These are phyloP conservation scores for Colletotrichum aenigma DNA, from an alignment of 2,329 filamentous ascomycete species.

Conservation along the genomic window DNA sequence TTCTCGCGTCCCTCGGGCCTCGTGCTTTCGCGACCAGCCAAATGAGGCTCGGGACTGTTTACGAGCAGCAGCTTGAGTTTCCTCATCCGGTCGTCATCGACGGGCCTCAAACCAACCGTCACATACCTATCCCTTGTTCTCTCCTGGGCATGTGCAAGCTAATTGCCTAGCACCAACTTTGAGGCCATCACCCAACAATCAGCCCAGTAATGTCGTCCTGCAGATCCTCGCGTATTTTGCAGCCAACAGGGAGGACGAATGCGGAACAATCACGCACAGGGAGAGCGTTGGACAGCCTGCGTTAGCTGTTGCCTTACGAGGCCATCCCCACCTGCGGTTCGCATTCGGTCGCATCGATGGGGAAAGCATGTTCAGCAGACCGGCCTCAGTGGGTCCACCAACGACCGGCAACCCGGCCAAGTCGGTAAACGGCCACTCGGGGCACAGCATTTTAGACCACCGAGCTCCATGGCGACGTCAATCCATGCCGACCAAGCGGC, in stretches of 20 bases:
- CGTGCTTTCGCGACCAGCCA: neutral
- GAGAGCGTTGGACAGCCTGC: neutral
- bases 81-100: neutral
- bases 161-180: neutral
- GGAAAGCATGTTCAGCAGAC: neutral
- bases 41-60: neutral
- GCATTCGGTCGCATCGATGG: neutral
- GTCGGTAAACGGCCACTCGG: constrained; percentile 19
- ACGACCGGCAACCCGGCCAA: constrained; percentile 12
- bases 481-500: constrained; percentile 18
- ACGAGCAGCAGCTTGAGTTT: neutral
- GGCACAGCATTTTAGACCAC: constrained; percentile 17
- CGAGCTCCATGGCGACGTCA: constrained; percentile 7
- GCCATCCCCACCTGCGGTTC: constrained; percentile 7
- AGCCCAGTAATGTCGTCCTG: neutral
- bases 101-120: constrained; percentile 6
- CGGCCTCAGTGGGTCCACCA: constrained; percentile 11
- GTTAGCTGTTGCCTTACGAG: constrained; percentile 17
- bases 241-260: neutral
- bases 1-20: neutral
- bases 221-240: constrained; percentile 11
- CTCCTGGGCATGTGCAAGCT: neutral
- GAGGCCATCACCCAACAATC: constrained; percentile 12
- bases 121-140: neutral
- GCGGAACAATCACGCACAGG: neutral